A percentile compares a stretch with the other conserved stretches of the same genome.
Evolutionary conservation across 2,329 filamentous ascomycete genomes (phyloP).

Genomic region (Cercospora nicotianae): DNA sequence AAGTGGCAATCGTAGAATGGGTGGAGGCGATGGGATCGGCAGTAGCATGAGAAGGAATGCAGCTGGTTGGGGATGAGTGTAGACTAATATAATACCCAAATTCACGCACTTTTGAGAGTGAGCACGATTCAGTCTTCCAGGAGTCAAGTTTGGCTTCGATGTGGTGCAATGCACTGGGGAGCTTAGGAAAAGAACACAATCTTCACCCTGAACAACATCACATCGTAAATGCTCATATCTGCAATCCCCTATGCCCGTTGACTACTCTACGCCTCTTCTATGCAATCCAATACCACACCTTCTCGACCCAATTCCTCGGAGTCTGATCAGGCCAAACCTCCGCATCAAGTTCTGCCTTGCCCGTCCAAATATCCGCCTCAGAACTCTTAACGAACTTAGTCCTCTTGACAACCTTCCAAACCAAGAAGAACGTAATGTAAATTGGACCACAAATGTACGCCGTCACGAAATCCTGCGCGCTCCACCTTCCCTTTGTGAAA

Average conservation of each 20-base stretch:
- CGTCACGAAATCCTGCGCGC: constrained; percentile 51
- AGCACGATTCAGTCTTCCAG: background rate
- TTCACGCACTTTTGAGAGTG: background rate
- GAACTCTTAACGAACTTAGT: constrained; percentile 52
- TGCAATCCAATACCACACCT: constrained; percentile 52
- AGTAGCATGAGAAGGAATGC: constrained; percentile 5
- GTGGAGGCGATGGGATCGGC: constrained; percentile 10
- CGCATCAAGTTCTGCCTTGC: constrained; percentile 50
- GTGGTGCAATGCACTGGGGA: background rate
- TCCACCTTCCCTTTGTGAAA: constrained; percentile 52
- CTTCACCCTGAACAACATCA: background rate
- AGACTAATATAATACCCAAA: background rate
- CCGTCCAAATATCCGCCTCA: constrained; percentile 49
- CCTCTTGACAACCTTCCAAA: constrained; percentile 67
- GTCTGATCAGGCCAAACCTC: constrained; percentile 47
- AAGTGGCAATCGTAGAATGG: constrained; percentile 20
- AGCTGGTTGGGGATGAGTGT: constrained; percentile 5
- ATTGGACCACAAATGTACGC: constrained; percentile 37
- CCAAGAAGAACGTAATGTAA: constrained; percentile 52
- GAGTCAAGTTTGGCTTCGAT: background rate
- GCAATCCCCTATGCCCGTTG: background rate
- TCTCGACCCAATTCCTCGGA: constrained; percentile 48
- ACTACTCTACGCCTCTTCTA: constrained; percentile 25
- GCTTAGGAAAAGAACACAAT: background rate
- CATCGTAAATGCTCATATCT: background rate